Conservation (phyloP, 257 asterid species). For the Galeopsis tetrahit region DNA sequence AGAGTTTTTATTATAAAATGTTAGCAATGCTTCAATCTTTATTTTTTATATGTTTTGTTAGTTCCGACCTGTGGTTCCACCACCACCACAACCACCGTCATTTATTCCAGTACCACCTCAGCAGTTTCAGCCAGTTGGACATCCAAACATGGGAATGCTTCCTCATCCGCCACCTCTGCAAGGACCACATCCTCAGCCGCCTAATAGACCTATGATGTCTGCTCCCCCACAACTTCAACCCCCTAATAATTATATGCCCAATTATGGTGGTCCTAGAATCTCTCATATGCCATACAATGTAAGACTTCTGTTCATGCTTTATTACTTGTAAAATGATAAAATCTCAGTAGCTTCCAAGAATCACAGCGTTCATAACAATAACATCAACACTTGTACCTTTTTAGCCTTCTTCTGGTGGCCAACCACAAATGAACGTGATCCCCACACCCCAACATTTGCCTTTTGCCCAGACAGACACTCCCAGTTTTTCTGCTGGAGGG, state of each 20-base stretch:
- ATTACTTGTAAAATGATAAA: not conserved
- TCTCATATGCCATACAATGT: slow-evolving; percentile 67
- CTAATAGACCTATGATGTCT: slow-evolving; percentile 52
- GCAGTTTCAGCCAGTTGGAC: slow-evolving; percentile 73
- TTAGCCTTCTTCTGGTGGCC: slow-evolving; percentile 54
- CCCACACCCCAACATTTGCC: slow-evolving; percentile 53
- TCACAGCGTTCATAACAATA: not conserved
- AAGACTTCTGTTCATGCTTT: slow-evolving; percentile 26
- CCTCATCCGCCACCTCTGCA: slow-evolving; percentile 53
- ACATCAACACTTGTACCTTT: slow-evolving; percentile 26
- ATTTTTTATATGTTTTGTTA: slow-evolving; percentile 39
- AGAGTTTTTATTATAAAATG: slow-evolving; percentile 16
- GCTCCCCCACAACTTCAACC: slow-evolving; percentile 54
- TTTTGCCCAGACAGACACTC: slow-evolving; percentile 50
- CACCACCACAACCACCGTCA: slow-evolving; percentile 67
- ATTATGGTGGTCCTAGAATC: slow-evolving; percentile 61
- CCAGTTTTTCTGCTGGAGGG: slow-evolving; percentile 53
- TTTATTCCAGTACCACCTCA: slow-evolving; percentile 63
- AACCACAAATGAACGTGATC: slow-evolving; percentile 58
- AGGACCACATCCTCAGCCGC: slow-evolving; percentile 55
- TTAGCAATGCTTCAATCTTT: slow-evolving; percentile 1
- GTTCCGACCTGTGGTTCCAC: slow-evolving; percentile 70
- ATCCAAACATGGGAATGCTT: slow-evolving; percentile 61
- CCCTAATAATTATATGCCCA: slow-evolving; percentile 62
- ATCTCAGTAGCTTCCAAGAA: slow-evolving; percentile 12